Evolutionary conservation across 169 alveolate genomes (phyloP).

Genomic region (Amoebophrya sp.): DNA sequence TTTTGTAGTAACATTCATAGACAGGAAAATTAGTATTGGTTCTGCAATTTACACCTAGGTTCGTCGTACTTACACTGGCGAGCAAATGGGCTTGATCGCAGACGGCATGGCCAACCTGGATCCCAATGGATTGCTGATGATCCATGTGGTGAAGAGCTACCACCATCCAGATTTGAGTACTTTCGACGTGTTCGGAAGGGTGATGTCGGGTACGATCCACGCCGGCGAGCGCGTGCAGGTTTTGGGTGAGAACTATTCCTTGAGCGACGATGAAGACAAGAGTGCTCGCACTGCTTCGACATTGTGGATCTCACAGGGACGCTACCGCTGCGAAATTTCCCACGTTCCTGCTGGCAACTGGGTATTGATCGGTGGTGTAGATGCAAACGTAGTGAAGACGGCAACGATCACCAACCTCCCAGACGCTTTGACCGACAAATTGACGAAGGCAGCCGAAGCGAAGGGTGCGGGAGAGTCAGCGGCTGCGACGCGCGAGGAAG

Average conservation of each 20-base stretch:
- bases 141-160: constrained; percentile 81
- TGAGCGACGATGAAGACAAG: constrained; percentile 92
- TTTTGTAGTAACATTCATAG: too few species aligned
- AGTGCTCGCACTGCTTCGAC: constrained; percentile 64
- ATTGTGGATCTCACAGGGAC: constrained; percentile 82
- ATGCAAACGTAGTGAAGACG: constrained; percentile 73
- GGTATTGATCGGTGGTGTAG: constrained; percentile 89
- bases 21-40: too few species aligned
- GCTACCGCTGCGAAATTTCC: constrained; percentile 79
- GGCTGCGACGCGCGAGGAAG: constrained; percentile 56
- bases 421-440: too few species aligned
- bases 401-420: constrained; percentile 70
- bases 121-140: constrained; percentile 53
- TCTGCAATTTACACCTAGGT: too few species aligned
- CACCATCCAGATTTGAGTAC: constrained; percentile 77
- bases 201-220: constrained; percentile 85
- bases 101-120: constrained; percentile 33
- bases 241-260: constrained; percentile 46
- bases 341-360: constrained; percentile 46
- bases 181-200: constrained; percentile 90
- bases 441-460: too few species aligned
- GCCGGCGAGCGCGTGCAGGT: constrained; percentile 37
- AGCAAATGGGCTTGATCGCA: constrained; percentile 43
- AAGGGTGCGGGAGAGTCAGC: too few species aligned
- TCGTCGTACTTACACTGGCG: constrained; percentile 64